A percentile compares a stretch with the other conserved stretches of the same genome.
phyloP scores from a whole-genome alignment of 495 filamentous ascomycete genomes.

The Penicillium ucsense region DNA sequence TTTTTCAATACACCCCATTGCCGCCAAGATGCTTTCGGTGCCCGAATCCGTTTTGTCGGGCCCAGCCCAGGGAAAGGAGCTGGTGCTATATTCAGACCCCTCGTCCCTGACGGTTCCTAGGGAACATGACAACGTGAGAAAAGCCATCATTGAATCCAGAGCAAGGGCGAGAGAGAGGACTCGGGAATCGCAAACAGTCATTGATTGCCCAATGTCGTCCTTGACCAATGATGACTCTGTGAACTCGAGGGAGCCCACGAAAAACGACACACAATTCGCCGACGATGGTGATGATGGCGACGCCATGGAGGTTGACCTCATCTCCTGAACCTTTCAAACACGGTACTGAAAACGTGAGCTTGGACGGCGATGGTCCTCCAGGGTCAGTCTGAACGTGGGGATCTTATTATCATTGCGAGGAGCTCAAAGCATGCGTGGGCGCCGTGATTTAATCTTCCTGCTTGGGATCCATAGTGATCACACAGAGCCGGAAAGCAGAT shows the following conservation, averaged over 20 bases:
- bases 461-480: too few relatives aligned
- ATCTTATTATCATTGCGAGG: too few relatives aligned
- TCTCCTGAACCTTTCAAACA: too few relatives aligned
- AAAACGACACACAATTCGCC: too few relatives aligned
- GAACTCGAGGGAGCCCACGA: too few relatives aligned
- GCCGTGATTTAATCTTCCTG: too few relatives aligned
- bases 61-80: conserved; percentile 41
- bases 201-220: not conserved
- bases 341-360: too few relatives aligned
- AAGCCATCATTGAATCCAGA: conserved; percentile 75
- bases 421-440: too few relatives aligned
- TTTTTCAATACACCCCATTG: conserved; percentile 72
- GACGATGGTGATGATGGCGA: not conserved
- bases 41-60: conserved; percentile 53
- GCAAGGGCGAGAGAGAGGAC: conserved; percentile 38
- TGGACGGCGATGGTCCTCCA: too few relatives aligned
- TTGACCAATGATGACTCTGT: not conserved
- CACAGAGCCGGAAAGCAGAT: too few relatives aligned
- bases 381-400: too few relatives aligned
- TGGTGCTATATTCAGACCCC: conserved; percentile 76
- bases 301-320: not conserved
- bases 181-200: not conserved
- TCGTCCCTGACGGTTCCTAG: conserved; percentile 62
- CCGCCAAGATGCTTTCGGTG: conserved; percentile 65
- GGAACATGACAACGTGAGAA: conserved; percentile 70